Conservation (phyloP, 2,329 filamentous ascomycete species). For the Rhynchosporium secalis region DNA sequence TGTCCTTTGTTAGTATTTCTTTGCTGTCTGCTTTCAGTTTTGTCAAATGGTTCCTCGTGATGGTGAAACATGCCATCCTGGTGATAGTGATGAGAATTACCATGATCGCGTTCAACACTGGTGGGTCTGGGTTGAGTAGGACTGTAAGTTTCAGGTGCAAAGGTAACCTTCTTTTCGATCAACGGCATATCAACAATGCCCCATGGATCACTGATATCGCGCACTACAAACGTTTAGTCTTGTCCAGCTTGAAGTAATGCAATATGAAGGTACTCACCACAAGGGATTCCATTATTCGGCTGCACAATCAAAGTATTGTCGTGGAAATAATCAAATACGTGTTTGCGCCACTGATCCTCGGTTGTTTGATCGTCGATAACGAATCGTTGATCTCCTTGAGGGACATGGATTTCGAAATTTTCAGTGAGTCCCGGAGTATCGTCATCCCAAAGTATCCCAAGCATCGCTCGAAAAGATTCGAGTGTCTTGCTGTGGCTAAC, state of each 20-base stretch:
- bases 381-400: constrained; percentile 9
- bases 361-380: constrained; percentile 5
- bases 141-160: background rate
- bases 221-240: background rate
- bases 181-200: background rate
- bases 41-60: background rate
- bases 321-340: constrained; percentile 27
- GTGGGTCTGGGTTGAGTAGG: background rate
- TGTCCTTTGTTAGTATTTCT: background rate
- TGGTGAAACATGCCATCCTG: background rate
- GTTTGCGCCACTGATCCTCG: constrained; percentile 15
- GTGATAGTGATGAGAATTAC: background rate
- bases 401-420: constrained; percentile 5
- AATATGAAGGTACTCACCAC: background rate
- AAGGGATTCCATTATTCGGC: background rate
- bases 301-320: constrained; percentile 2
- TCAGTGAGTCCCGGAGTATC: background rate
- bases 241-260: too few relatives aligned
- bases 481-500: background rate
- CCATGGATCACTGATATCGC: background rate
- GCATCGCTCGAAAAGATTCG: background rate
- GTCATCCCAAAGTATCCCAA: background rate
- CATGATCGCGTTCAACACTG: background rate
- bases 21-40: background rate
- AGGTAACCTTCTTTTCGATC: background rate